Percentiles rank a stretch among this genome's conserved stretches.
Conservation (phyloP, 2,329 filamentous ascomycete species). For the Penicillium sp. region DNA sequence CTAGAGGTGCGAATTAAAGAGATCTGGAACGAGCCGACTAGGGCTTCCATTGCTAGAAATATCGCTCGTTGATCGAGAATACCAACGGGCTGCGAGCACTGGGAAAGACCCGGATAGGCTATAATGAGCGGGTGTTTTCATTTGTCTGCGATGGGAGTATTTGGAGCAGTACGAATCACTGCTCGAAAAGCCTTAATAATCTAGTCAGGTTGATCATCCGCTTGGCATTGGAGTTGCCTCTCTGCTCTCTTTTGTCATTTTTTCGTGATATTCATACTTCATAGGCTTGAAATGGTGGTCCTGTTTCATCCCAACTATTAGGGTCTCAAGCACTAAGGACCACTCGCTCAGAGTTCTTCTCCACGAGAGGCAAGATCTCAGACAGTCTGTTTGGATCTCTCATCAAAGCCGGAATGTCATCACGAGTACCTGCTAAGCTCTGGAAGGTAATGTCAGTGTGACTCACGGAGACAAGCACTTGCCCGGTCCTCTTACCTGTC, state of each 20-base stretch:
- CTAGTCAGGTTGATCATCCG: not conserved
- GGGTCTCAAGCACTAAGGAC: slow-evolving; percentile 23
- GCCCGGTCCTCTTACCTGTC: slow-evolving; percentile 55
- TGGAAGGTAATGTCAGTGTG: slow-evolving; percentile 24
- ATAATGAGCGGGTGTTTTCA: too few species aligned
- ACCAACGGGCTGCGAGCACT: too few species aligned
- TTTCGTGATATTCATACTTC: not conserved
- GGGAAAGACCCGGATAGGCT: too few species aligned
- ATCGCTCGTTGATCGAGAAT: too few species aligned
- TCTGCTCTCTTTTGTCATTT: not conserved
- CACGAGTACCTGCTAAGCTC: slow-evolving; percentile 59
- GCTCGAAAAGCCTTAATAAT: too few species aligned
- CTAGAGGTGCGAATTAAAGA: too few species aligned
- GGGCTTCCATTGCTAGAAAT: too few species aligned
- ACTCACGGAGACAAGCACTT: not conserved
- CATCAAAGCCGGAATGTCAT: slow-evolving; percentile 74
- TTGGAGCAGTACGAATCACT: too few species aligned
- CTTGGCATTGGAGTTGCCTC: not conserved
- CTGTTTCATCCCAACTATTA: not conserved
- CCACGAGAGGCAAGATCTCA: slow-evolving; percentile 69
- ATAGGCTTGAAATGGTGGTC: not conserved
- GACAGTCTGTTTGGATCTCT: slow-evolving; percentile 77
- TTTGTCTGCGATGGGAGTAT: too few species aligned
- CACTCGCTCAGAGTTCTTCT: slow-evolving; percentile 64
- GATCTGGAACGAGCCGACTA: too few species aligned